Base-by-base conservation (phyloP, 1,139 yeast genomes). In the Yamadazyma blattariae region DNA sequence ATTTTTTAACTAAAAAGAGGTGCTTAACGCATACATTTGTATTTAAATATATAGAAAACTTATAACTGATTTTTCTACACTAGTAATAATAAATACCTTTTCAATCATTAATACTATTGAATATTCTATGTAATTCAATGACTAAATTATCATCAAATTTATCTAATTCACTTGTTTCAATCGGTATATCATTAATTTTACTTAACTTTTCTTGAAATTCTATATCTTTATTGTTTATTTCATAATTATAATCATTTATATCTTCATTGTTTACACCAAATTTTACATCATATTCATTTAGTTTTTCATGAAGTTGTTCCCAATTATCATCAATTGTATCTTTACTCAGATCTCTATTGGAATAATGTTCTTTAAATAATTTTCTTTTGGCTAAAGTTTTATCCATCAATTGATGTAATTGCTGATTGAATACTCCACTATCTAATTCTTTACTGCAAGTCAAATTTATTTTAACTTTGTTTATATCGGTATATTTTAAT, bases 231-330 rank as follows among this genome's bases (percentile, higher is more conserved):
- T 52, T 38, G 14, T 33, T 39, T 18, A 42, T 23, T 5, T 47
- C 51, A 26, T 35, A 39, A 45, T 78, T 79, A 42, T 79, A 60
- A 40, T 82, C 89, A 25, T 72, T 69, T 27, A 82, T 45, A 41
- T 83, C 90, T 13, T 73, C 74, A 12, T 64, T 69, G 36, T 72
- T 68, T 5, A 84, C 48, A 0, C 94, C 95, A 45, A 82, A 72
- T 27, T 74, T 49, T 19, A 54, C 54, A 13, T 70, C 62, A 14
- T 65, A 67, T 24, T 71, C 63, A 13, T 74, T 61, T 20, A 77
- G 64, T 9, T 70, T 56, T 2, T 67, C 56, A 40, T 72, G 71
- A 17, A 74, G 56, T 16, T 61, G 53, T 24, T 71, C 67, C 84
- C 83, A 76, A 44, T 64, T 64, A 28, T 68, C 52, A 41, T 69